Conservation (phyloP, 2,329 filamentous ascomycete species). For the Cladosporium sp. region DNA sequence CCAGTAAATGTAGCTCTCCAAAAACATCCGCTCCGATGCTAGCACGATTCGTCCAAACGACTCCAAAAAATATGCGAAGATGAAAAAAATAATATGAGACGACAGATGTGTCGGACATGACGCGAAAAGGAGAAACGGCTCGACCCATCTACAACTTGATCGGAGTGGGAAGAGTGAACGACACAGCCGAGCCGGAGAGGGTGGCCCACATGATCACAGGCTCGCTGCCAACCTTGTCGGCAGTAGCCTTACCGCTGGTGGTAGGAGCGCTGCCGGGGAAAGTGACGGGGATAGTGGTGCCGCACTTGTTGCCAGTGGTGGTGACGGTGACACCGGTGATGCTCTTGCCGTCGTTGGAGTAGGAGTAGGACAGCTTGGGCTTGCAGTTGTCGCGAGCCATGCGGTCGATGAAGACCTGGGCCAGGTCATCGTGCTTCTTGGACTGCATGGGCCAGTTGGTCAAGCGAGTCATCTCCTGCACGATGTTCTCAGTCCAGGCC, state of each 20-base stretch:
- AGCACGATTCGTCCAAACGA: not conserved
- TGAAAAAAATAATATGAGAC: not conserved
- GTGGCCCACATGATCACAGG: constrained; percentile 38
- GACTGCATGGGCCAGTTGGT: constrained; percentile 53
- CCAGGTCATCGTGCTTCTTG: constrained; percentile 54
- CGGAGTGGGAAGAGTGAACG: constrained; percentile 30
- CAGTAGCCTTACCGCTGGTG: constrained; percentile 14
- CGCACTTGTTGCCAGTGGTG: constrained; percentile 48
- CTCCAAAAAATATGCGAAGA: not conserved
- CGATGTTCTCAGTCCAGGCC: constrained; percentile 53
- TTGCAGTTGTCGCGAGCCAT: constrained; percentile 50
- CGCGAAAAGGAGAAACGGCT: not conserved
- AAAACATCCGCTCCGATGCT: not conserved
- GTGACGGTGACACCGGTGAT: constrained; percentile 51
- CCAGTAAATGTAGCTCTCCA: not conserved
- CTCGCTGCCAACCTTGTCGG: constrained; percentile 51
- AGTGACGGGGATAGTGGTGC: constrained; percentile 51
- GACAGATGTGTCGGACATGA: not conserved
- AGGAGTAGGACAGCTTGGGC: constrained; percentile 47
- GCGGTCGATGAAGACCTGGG: constrained; percentile 49
- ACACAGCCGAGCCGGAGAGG: constrained; percentile 34
- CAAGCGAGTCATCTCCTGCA: constrained; percentile 52
- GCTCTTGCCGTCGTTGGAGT: constrained; percentile 37
- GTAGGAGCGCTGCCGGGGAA: constrained; percentile 45
- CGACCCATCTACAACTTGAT: constrained; percentile 7